These are phyloP conservation scores for Mycena crocata DNA, from an alignment of 768 basidiomycete species.

Conservation along the genomic window DNA sequence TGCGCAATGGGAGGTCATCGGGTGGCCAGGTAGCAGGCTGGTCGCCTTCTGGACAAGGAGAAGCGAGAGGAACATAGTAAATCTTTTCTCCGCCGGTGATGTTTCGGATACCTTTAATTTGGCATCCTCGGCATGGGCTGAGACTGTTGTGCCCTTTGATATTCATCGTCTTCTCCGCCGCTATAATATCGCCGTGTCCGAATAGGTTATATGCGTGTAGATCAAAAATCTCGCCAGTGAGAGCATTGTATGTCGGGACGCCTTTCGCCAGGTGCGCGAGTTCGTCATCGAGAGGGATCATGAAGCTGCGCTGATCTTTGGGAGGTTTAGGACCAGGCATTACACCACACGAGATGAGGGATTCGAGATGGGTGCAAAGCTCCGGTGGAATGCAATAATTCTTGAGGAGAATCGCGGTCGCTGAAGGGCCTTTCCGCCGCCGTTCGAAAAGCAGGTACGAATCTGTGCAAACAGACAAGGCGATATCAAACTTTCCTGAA, in stretches of 20 bases:
- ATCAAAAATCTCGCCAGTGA: conserved; percentile 42
- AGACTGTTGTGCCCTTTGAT: conserved; percentile 52
- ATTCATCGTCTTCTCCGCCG: conserved; percentile 43
- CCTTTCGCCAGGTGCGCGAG: not conserved
- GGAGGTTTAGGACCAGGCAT: not conserved
- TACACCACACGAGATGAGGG: not conserved
- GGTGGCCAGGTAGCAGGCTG: not conserved
- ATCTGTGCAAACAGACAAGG: conserved; percentile 39
- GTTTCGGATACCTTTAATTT: conserved; percentile 45
- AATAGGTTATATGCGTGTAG: conserved; percentile 42
- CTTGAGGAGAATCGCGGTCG: not conserved
- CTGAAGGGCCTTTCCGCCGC: not conserved
- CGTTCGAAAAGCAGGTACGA: conserved; percentile 3
- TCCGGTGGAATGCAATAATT: not conserved
- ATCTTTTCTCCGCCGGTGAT: conserved; percentile 38
- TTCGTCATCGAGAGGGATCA: not conserved
- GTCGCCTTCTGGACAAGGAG: conserved; percentile 37
- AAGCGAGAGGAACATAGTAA: conserved; percentile 33
- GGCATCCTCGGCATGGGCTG: conserved; percentile 49
- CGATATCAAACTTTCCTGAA: conserved; percentile 51
- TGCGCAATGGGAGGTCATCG: conserved; percentile 33
- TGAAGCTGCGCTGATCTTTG: not conserved
- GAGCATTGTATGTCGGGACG: conserved; percentile 28
- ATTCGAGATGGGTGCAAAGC: not conserved
- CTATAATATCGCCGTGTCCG: conserved; percentile 45